Conservation (phyloP, 768 basidiomycete species). For the Psilocybe cyanescens region DNA sequence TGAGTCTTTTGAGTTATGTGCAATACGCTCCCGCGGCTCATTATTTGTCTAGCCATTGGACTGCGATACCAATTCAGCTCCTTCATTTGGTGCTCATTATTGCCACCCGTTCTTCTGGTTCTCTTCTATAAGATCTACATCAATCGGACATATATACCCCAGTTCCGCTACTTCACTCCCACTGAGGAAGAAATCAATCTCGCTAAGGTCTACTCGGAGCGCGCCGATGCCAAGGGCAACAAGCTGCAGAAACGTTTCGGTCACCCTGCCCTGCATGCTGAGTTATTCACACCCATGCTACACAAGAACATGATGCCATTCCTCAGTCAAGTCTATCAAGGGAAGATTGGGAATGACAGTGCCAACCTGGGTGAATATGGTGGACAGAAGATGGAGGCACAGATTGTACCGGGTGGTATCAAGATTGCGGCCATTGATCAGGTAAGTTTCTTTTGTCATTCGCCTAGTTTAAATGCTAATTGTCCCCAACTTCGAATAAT, state of each 20-base stretch:
- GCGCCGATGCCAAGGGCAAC: slow-evolving; percentile 70
- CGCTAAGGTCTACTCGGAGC: slow-evolving; percentile 79
- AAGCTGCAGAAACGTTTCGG: slow-evolving; percentile 91
- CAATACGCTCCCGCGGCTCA: slow-evolving; percentile 3
- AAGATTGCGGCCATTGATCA: slow-evolving; percentile 84
- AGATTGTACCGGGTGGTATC: slow-evolving; percentile 76
- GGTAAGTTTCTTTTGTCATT: slow-evolving; percentile 33
- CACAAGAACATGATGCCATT: slow-evolving; percentile 86
- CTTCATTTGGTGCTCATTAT: slow-evolving; percentile 80
- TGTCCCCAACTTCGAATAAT: background rate
- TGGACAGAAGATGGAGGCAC: slow-evolving; percentile 75
- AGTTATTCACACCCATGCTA: slow-evolving; percentile 88
- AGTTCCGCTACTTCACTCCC: slow-evolving; percentile 87
- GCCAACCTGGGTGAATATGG: slow-evolving; percentile 79
- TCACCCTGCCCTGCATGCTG: slow-evolving; percentile 87
- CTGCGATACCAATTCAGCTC: slow-evolving; percentile 75
- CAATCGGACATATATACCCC: slow-evolving; percentile 62
- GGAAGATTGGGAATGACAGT: slow-evolving; percentile 65
- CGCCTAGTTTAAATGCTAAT: background rate
- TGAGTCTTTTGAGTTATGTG: slow-evolving; percentile 41
- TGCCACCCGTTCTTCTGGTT: slow-evolving; percentile 86
- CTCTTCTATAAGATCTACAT: slow-evolving; percentile 86
- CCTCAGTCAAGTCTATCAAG: slow-evolving; percentile 74
- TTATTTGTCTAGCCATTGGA: slow-evolving; percentile 67
- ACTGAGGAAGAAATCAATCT: slow-evolving; percentile 73